These are phyloP conservation scores for Allium fistulosum DNA, from an alignment of 106 monocot genomes.

Conservation along the genomic window DNA sequence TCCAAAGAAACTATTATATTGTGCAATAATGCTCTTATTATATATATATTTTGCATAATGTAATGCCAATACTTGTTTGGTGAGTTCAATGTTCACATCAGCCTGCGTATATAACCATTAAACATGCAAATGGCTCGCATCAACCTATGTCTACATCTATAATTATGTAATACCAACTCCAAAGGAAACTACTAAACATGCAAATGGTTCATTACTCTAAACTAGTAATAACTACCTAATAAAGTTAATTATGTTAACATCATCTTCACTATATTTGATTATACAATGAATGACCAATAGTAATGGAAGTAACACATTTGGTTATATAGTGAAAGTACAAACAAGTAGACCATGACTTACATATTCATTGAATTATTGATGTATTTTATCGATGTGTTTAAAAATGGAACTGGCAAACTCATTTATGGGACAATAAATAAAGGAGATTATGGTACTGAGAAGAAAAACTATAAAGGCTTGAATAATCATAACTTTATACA, in stretches of 20 bases:
- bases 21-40: too few relatives aligned
- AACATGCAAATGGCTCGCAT: too few relatives aligned
- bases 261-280: neutral
- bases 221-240: neutral
- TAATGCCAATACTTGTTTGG: neutral
- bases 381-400: neutral
- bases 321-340: neutral
- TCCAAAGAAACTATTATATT: too few relatives aligned
- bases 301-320: neutral
- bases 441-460: neutral
- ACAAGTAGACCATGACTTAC: neutral
- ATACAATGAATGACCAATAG: neutral
- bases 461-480: neutral
- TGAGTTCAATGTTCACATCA: neutral
- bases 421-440: neutral
- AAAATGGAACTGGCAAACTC: neutral
- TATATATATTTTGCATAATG: neutral
- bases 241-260: neutral
- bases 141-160: neutral
- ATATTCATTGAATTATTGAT: neutral
- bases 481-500: too few relatives aligned
- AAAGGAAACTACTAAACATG: neutral
- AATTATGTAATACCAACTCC: conserved; percentile 5
- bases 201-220: neutral
- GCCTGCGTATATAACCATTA: too few relatives aligned